A percentile compares a stretch with the other conserved stretches of the same genome.
phyloP scores from a whole-genome alignment of 208 protist species.

The Wallacemonas sp. region DNA sequence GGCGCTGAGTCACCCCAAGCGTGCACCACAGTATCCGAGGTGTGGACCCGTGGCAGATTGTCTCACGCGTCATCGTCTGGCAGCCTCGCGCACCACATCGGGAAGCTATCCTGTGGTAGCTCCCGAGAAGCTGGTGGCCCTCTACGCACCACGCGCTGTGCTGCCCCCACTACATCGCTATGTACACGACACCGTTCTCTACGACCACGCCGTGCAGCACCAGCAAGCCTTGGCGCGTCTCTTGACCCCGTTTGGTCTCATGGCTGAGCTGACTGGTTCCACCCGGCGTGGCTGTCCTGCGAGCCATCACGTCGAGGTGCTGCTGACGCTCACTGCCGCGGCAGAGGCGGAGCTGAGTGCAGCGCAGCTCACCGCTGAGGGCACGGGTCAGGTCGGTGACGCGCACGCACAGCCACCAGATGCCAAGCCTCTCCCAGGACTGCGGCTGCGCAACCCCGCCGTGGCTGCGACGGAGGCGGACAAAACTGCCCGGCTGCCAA shows the following conservation, averaged over 20 bases:
- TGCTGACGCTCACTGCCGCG: constrained; percentile 37
- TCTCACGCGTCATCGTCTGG: neutral
- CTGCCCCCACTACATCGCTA: constrained; percentile 19
- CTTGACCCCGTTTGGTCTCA: constrained; percentile 43
- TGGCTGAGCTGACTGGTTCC: constrained; percentile 41
- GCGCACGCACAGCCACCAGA: neutral
- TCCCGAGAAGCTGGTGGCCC: constrained; percentile 26
- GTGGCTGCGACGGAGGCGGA: too few relatives aligned
- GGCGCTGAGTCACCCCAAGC: neutral
- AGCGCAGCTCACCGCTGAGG: neutral
- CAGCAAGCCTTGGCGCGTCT: constrained; percentile 24
- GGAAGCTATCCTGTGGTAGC: neutral
- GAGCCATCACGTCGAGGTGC: constrained; percentile 23
- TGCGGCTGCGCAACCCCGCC: neutral
- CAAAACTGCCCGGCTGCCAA: too few relatives aligned
- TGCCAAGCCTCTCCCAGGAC: too few relatives aligned
- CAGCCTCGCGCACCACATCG: neutral
- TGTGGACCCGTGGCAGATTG: neutral
- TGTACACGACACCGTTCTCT: constrained; percentile 43
- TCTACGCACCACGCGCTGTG: constrained; percentile 32
- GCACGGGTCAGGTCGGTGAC: too few relatives aligned
- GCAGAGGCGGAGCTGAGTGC: constrained; percentile 27
- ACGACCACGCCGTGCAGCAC: constrained; percentile 61
- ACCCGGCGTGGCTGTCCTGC: constrained; percentile 55
- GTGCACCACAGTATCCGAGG: neutral